These are phyloP conservation scores for Tolypocladium tundrense DNA, from an alignment of 2,329 filamentous ascomycete species.

Conservation along the genomic window DNA sequence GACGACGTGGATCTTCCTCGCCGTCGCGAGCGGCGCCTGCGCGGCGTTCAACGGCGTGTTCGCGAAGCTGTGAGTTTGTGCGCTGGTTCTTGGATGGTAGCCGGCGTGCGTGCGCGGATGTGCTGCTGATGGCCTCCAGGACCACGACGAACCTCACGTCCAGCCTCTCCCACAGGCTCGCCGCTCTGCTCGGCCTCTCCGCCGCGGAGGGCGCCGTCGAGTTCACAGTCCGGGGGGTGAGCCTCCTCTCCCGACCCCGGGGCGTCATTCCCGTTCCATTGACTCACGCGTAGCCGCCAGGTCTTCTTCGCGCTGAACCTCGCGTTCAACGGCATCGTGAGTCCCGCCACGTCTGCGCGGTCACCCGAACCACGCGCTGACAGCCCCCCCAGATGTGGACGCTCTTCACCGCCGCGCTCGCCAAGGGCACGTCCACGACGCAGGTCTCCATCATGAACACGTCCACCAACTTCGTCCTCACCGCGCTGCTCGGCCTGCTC, in stretches of 20 bases:
- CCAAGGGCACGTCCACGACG: constrained; percentile 62
- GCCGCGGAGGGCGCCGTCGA: constrained; percentile 33
- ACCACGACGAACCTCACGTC: constrained; percentile 47
- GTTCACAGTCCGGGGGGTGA: constrained; percentile 36
- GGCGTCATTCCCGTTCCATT: neutral
- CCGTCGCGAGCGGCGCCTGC: constrained; percentile 64
- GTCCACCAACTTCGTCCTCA: constrained; percentile 71
- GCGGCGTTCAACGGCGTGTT: constrained; percentile 77
- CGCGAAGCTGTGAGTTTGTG: constrained; percentile 59
- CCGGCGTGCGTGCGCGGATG: neutral
- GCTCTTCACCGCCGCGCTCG: constrained; percentile 70
- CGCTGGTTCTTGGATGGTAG: neutral
- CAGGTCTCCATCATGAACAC: constrained; percentile 78
- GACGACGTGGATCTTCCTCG: constrained; percentile 54
- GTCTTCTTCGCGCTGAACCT: constrained; percentile 68
- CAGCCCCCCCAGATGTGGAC: constrained; percentile 57
- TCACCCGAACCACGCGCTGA: neutral
- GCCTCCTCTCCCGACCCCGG: constrained; percentile 10
- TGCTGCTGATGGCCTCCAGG: constrained; percentile 17
- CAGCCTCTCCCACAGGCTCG: constrained; percentile 33
- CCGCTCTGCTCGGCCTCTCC: constrained; percentile 32
- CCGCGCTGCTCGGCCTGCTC: constrained; percentile 57
- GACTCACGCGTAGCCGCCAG: constrained; percentile 25
- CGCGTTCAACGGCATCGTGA: constrained; percentile 59
- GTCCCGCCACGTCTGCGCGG: constrained; percentile 12